These are phyloP conservation scores for Chrysanthemum lavandulifolium DNA, from an alignment of 129 eudicot genomes.

Conservation along the genomic window DNA sequence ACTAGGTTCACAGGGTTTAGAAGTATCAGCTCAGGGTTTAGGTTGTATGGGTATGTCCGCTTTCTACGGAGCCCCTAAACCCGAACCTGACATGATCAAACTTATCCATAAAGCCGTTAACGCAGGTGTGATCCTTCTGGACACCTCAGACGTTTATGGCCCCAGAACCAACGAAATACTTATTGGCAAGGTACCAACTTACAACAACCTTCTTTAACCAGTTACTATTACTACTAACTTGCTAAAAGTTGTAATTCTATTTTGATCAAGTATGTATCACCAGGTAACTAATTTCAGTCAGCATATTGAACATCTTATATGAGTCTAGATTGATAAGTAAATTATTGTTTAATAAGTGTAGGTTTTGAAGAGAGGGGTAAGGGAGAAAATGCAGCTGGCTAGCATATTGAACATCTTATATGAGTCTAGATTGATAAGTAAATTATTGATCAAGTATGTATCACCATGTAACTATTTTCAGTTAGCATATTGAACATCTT, in stretches of 20 bases:
- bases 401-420: slow-evolving; percentile 41
- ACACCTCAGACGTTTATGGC: slow-evolving; percentile 54
- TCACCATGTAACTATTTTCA: too few species aligned
- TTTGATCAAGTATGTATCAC: too few species aligned
- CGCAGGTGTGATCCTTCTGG: slow-evolving; percentile 49
- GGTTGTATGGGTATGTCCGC: slow-evolving; percentile 49
- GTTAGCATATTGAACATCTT: too few species aligned
- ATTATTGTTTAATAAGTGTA: background rate
- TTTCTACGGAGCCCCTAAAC: slow-evolving; percentile 38
- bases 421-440: too few species aligned
- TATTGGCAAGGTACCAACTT: slow-evolving; percentile 36
- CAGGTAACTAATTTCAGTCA: too few species aligned
- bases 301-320: too few species aligned
- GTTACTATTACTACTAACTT: background rate
- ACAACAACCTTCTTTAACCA: background rate
- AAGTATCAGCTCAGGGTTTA: slow-evolving; percentile 7
- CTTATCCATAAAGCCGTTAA: slow-evolving; percentile 49
- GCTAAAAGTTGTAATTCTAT: too few species aligned
- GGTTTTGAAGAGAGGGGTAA: slow-evolving; percentile 47
- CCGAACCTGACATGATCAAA: slow-evolving; percentile 14
- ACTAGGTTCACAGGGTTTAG: slow-evolving; percentile 48
- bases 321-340: too few species aligned
- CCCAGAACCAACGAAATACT: slow-evolving; percentile 54
- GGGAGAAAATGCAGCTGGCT: slow-evolving; percentile 46
- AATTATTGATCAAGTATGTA: too few species aligned